Base-by-base conservation (phyloP, 106 monocot genomes). In the Dioscorea zingiberensis region DNA sequence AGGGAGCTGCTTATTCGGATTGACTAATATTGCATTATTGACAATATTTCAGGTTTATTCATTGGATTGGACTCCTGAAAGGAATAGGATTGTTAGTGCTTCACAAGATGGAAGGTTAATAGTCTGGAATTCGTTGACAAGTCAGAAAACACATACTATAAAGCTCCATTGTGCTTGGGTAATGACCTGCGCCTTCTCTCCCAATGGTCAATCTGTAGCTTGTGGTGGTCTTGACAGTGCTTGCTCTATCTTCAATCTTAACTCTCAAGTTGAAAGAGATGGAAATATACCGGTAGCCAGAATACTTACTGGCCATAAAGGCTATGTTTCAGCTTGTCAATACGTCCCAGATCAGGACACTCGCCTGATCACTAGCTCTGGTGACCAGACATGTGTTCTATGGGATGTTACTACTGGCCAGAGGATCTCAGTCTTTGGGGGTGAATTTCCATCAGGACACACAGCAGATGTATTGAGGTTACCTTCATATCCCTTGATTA, bases 111-210 rank as follows among this genome's bases (percentile, higher is more conserved):
- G 95, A 57, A 83, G 88, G 67, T 68, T 97, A 58, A 91, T 91
- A 61, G 91, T 97, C n/a, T 97, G 95, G 95, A 97, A 97, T 77
- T 88, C 95, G 60, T 77, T 97, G 49, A 97, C 95, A 67, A 97
- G 95, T 65, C 95, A 97, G 74, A 97, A 97, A 74, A 97, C 88
- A 44, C 91, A 91, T 81, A 85, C 88, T 0, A 97, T 91, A 68
- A 97, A 84, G 65, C 83, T 92, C 58, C 85, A 80, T 53, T 97
- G 91, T 65, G 83, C 95, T 24, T 97, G 88, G 81, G 91, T 97
- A 24, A 91, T 88, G 95, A 77, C 95, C 13, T 97, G 95, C 73
- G 88, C 91, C 10, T 97, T 88, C 68, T 85, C 91, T 30, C 91
- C 88, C 19, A 86, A 77, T 73, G 95, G 95, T 19, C 88, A 97